Conservation (phyloP, 2,329 filamentous ascomycete genomes). For the Xylaria sp. region DNA sequence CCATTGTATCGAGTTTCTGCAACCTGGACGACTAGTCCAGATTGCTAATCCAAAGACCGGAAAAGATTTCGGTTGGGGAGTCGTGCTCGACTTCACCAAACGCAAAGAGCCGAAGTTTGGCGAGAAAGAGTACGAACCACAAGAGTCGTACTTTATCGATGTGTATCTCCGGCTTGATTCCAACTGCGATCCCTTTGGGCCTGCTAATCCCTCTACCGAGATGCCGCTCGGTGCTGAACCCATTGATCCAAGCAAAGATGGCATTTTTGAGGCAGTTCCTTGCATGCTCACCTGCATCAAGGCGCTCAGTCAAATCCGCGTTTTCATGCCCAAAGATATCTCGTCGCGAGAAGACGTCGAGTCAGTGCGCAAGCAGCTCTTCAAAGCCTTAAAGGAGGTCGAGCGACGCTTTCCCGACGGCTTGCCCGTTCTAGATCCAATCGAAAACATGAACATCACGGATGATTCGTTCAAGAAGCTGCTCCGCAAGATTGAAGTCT, state of each 20-base stretch:
- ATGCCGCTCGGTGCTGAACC: conserved; percentile 74
- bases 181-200: conserved; percentile 59
- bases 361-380: conserved; percentile 73
- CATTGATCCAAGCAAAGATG: conserved; percentile 70
- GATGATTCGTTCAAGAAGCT: conserved; percentile 95
- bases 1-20: conserved; percentile 85
- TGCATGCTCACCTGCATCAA: conserved; percentile 88
- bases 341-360: conserved; percentile 72
- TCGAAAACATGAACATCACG: conserved; percentile 95
- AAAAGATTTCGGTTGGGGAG: conserved; percentile 93
- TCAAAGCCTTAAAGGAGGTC: conserved; percentile 79
- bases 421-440: conserved; percentile 86
- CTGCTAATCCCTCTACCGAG: conserved; percentile 54
- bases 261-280: conserved; percentile 84
- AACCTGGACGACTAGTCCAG: conserved; percentile 86
- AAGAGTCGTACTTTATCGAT: conserved; percentile 85
- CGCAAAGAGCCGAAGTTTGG: conserved; percentile 75
- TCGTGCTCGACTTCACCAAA: conserved; percentile 78
- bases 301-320: conserved; percentile 82
- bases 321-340: conserved; percentile 84
- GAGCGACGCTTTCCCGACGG: conserved; percentile 92
- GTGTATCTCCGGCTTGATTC: conserved; percentile 75
- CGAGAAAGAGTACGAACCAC: conserved; percentile 74
- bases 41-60: conserved; percentile 78
- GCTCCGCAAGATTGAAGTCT: conserved; percentile 93